Percentiles rank a stretch among this genome's conserved stretches.
Conservation (phyloP, 225 moss, liverwort and hornwort genomes). For the Physcomitrium patens region DNA sequence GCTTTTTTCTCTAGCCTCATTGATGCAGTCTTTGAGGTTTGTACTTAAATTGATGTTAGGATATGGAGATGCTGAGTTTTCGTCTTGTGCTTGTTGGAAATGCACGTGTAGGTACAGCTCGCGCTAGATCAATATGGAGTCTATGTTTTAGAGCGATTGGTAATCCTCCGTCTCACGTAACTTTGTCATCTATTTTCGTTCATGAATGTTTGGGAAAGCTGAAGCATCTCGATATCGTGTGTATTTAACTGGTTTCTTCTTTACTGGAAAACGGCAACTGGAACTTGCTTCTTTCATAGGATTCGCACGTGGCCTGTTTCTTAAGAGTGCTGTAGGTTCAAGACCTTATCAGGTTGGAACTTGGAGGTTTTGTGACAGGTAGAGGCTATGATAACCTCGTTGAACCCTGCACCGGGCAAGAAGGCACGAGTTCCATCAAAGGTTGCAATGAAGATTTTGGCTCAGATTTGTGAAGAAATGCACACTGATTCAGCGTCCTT, state of each 20-base stretch:
- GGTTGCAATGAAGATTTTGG: constrained; percentile 46
- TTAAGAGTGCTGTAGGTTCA: neutral
- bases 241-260: constrained; percentile 6
- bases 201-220: neutral
- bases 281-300: neutral
- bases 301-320: neutral
- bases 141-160: constrained; percentile 56
- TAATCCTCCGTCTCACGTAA: constrained; percentile 22
- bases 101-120: constrained; percentile 39
- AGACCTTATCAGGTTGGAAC: constrained; percentile 9
- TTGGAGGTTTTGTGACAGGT: constrained; percentile 33
- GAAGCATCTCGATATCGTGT: constrained; percentile 11
- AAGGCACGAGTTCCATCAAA: constrained; percentile 49
- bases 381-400: constrained; percentile 48
- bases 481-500: constrained; percentile 41
- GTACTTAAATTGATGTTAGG: constrained; percentile 7
- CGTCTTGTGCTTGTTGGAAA: constrained; percentile 1
- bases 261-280: neutral
- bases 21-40: constrained; percentile 1
- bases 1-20: constrained; percentile 3
- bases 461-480: constrained; percentile 51
- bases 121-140: constrained; percentile 56
- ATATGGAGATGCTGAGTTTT: constrained; percentile 2
- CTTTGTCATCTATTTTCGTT: neutral
- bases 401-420: constrained; percentile 42